Base-by-base conservation (phyloP, 208 protist genomes). In the Endotrypanum monterogeii region DNA sequence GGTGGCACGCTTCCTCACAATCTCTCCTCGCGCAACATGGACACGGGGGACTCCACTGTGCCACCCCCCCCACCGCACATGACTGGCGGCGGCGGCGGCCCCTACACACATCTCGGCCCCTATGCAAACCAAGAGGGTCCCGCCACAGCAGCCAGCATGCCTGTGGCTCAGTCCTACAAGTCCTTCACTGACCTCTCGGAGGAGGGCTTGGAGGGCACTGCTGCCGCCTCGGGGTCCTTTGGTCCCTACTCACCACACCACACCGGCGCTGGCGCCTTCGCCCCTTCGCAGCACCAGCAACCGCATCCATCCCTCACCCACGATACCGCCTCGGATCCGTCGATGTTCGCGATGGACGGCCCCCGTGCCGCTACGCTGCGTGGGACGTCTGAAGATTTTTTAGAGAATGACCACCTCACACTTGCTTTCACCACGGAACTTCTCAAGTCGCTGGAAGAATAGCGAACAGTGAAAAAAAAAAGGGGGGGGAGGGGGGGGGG, bases 381-480 rank as follows among this genome's bases (percentile, higher is more conserved):
- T 37, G 69, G 63, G 25, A 71, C 74, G 16, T 25, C 71, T n/a
- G 79, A 82, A 18, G 72, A 82, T 23, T 71, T 77, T 37, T 48
- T 76, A 39, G 74, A 83, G n/a, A 71, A 86, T 62, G 80, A 82
- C 55, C 78, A 74, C 57, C 63, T 83, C 67, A 75, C 76, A 12
- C 65, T 81, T 46, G 74, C 78, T 58, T 77, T 86, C 69, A 80
- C 76, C 6, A 76, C 78, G 5, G 78, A 82, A 46, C 71, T 85
- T 44, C 77, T 85, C n/a, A 80, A 83, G 54, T 76, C 78, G 4
- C 67, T 84, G 23, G 80, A 84, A 54, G 77, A 80, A 23, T 84
- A 76, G 37, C 12, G 18, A 57, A 14, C 44, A 48, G 12, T 11
- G 12, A 48, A 48, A 48, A 2, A 48, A 5, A 37, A 14, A 30